Evolutionary conservation across 1,139 yeast species (phyloP), one percentile per base, ranked within the genome.

Genomic region (Hansenula sp.): DNA sequence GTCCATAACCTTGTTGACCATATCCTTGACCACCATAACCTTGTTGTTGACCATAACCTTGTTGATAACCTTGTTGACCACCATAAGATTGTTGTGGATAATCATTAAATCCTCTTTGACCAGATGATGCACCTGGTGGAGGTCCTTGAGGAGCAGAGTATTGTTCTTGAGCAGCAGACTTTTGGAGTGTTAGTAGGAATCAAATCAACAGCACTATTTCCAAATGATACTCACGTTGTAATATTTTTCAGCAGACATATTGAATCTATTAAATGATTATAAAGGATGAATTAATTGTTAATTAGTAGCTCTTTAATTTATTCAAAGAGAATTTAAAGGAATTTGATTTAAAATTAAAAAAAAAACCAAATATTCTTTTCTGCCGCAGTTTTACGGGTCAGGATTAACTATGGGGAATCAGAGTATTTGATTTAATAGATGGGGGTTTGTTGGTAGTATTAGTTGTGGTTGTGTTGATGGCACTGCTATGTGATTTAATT

Each of bases 71-170:
- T 7, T 25, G 25, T 21, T 56, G 63, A 40, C 62, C 66, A 36
- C 61, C 60, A 44, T 61, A 59, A 3, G 65, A 65, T 20, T 65
- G 68, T 30, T 61, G 66, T 16, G 56, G 64, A 9, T n/a, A 49
- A 29, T 48, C 52, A 20, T 43, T 37, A 37, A 38, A 52, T 42
- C 49, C 47, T 37, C 54, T 41, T 34, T 36, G 28, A 26, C 44
- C 41, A 45, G 52, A 21, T 50, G 48, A 29, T 44, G 46, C 16
- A 53, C 49, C 24, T 28, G 56, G 54, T 29, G 56, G 56, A n/a
- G 56, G 52, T 1, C 52, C 52, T 0, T 44, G 28, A 21, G 56
- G 56, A 1, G 56, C 38, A 6, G 44, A 21, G 46, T 51, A 52
- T 31, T 45, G 45, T 32, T 44, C 41, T 28, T 42, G 39, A 31